Evolutionary conservation across 2,329 filamentous ascomycete genomes (phyloP).

Genomic region (Aspergillus sp.): DNA sequence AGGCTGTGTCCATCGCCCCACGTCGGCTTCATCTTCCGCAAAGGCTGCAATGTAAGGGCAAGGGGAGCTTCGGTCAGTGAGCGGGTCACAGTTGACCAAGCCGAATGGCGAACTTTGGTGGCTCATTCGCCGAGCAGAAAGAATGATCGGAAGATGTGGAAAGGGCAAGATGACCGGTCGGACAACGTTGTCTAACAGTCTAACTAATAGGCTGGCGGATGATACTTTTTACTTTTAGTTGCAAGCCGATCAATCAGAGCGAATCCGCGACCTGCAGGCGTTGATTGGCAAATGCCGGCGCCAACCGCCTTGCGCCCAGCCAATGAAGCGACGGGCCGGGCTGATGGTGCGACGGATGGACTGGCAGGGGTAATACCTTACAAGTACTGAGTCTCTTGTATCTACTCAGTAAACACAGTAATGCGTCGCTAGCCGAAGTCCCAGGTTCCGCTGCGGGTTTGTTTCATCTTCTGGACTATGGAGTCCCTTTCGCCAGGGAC

Average conservation of each 20-base stretch:
- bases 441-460: not conserved
- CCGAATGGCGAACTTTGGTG: not conserved
- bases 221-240: not conserved
- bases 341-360: constrained; percentile 6
- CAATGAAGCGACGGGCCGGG: constrained; percentile 2
- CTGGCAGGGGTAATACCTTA: too few species aligned
- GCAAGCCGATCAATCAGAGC: not conserved
- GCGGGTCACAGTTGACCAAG: not conserved
- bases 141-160: not conserved
- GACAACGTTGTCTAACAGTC: not conserved
- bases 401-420: not conserved
- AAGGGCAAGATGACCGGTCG: not conserved
- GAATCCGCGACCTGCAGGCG: not conserved
- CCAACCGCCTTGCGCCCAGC: not conserved
- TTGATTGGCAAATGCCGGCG: constrained; percentile 9
- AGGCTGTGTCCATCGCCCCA: not conserved
- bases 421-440: not conserved
- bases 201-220: too few species aligned
- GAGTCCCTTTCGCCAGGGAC: not conserved
- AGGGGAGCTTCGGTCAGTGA: not conserved
- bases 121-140: not conserved
- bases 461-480: not conserved
- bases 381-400: too few species aligned
- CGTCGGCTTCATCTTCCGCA: not conserved
- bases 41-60: not conserved